Conservation (phyloP, 495 filamentous ascomycete genomes). For the Hyaloscypha variabilis region DNA sequence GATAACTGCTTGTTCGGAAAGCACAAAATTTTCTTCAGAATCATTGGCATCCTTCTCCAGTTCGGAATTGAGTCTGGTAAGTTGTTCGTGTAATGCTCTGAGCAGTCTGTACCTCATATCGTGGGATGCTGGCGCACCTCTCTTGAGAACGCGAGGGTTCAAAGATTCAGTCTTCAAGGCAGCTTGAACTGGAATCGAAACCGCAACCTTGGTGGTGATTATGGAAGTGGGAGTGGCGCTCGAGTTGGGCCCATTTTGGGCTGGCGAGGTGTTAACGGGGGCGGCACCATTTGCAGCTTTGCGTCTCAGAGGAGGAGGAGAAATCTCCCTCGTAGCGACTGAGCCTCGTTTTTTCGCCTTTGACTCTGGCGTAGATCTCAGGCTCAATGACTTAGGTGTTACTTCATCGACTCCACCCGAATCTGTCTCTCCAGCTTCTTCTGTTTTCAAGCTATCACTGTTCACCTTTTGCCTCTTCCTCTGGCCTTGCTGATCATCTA, state of each 20-base stretch:
- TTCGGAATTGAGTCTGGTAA: slow-evolving; percentile 71
- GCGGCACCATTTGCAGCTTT: slow-evolving; percentile 3
- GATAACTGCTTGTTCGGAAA: slow-evolving; percentile 72
- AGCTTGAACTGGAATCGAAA: slow-evolving; percentile 9
- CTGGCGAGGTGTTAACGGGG: slow-evolving; percentile 1
- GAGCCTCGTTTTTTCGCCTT: slow-evolving; percentile 6
- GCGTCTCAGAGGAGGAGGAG: slow-evolving; percentile 44
- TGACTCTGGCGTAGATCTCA: background rate
- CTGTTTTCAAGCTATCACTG: background rate
- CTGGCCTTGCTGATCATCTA: slow-evolving; percentile 13
- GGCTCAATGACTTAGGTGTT: background rate
- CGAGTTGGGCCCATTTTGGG: slow-evolving; percentile 4
- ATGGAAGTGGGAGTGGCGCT: background rate
- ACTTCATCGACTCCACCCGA: background rate
- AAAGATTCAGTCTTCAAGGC: slow-evolving; percentile 49
- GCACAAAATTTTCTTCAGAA: slow-evolving; percentile 45
- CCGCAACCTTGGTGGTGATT: slow-evolving; percentile 16
- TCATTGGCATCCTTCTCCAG: slow-evolving; percentile 51
- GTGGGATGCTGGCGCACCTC: slow-evolving; percentile 69
- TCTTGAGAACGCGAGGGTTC: slow-evolving; percentile 77
- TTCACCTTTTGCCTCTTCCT: slow-evolving; percentile 26
- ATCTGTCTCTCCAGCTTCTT: background rate
- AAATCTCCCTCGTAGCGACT: slow-evolving; percentile 36
- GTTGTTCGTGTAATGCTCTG: slow-evolving; percentile 72
- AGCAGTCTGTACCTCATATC: slow-evolving; percentile 67